These are phyloP conservation scores for Aspergillus oerlinghausenensis DNA, from an alignment of 2,329 filamentous ascomycete genomes.

Conservation along the genomic window DNA sequence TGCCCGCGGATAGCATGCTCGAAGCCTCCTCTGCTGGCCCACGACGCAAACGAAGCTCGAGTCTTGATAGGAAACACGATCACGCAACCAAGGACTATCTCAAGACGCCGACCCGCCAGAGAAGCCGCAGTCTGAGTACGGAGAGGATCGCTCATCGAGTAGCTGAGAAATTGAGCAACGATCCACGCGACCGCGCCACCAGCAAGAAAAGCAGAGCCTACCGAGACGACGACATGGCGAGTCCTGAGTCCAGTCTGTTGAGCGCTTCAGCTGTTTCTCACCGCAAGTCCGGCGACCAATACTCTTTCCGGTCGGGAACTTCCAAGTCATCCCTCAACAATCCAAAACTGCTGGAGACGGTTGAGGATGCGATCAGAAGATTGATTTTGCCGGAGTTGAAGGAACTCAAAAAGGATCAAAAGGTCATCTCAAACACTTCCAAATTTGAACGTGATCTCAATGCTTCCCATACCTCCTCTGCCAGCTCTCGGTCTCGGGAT, in stretches of 20 bases:
- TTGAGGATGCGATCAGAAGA: conserved; percentile 86
- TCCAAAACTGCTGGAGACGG: conserved; percentile 81
- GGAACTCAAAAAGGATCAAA: conserved; percentile 84
- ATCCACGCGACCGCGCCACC: conserved; percentile 44
- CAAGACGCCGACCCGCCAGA: conserved; percentile 54
- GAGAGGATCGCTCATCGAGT: conserved; percentile 65
- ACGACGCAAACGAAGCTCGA: conserved; percentile 48
- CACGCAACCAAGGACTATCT: conserved; percentile 44
- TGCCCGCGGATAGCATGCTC: conserved; percentile 68
- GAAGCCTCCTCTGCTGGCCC: conserved; percentile 50
- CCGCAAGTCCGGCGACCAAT: conserved; percentile 52
- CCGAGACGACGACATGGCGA: conserved; percentile 51
- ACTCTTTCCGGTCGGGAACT: conserved; percentile 56
- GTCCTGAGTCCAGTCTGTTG: conserved; percentile 58
- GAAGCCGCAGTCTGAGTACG: conserved; percentile 61
- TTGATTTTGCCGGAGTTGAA: conserved; percentile 89
- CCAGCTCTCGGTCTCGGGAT: conserved; percentile 54
- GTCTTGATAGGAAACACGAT: conserved; percentile 39
- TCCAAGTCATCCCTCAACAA: conserved; percentile 81
- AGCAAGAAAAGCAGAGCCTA: conserved; percentile 43
- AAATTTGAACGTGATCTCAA: conserved; percentile 63
- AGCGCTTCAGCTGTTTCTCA: conserved; percentile 54
- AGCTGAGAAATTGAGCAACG: conserved; percentile 60
- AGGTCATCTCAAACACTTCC: conserved; percentile 65
- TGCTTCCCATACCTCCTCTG: conserved; percentile 54